Base-by-base conservation (phyloP, 2,329 filamentous ascomycete genomes). In the Colletotrichum kahawae region DNA sequence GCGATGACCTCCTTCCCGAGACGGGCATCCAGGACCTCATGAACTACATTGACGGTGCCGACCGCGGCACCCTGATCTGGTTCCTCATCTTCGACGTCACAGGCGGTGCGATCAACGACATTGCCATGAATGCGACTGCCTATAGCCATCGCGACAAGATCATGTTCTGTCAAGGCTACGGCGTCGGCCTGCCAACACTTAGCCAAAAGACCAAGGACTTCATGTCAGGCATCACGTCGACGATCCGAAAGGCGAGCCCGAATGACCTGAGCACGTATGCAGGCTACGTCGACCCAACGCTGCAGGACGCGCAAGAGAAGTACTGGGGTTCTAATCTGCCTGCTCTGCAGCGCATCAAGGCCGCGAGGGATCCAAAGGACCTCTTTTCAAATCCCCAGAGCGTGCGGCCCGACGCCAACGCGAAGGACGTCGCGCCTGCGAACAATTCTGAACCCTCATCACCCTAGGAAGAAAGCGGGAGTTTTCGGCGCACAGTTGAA, bases 131-230 rank as follows among this genome's bases (percentile, higher is more conserved):
- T 77, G 88, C 88, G 12, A 93, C 92, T 0, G 88, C 91, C 9
- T 93, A 92, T 79, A 87, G 89, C 1, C 92, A 93, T 78, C 89
- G 92, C 62, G 90, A 93, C 84, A 90, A 90, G 77, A 78, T 93
- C 54, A 89, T 93, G 82, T 92, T 92, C 83, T 88, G 92, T 79
- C 90, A 93, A 79, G 90, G 88, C 0, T 93, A 93, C 79, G 90
- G 86, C 10, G 79, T 93, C 59, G 89, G 88, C 21, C 78, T 90
- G 0, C 83, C 86, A 0, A 82, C 82, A 2, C 79, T 92, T 16
- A 85, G 84, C 2, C 76, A 84, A n/a, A 84, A 82, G 14, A 90
- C 88, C 3, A 86, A 84, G 70, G 78, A 82, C 1, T 92, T 93
- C 69, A 80, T 92, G 51, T 82, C 85, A 18, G 88, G 87, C 7